These are phyloP conservation scores for Poteriospumella lacustris DNA, from an alignment of 108 stramenopile species.

Conservation along the genomic window DNA sequence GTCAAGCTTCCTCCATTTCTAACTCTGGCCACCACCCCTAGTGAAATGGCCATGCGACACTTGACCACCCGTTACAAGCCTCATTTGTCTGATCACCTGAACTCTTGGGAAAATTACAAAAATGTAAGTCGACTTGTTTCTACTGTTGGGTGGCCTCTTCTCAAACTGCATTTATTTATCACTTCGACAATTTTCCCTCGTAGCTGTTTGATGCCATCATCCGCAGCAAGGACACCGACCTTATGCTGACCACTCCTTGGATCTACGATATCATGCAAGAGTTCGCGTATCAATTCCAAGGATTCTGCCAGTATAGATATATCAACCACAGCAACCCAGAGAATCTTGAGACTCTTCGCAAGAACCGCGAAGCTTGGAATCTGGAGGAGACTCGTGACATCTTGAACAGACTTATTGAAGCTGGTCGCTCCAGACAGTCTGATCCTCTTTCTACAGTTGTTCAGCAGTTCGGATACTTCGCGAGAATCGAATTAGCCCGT, in stretches of 20 bases:
- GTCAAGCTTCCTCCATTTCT: neutral
- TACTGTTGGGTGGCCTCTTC: neutral
- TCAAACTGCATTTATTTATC: neutral
- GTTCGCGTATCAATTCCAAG: constrained; percentile 96
- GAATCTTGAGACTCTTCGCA: neutral
- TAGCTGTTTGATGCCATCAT: constrained; percentile 16
- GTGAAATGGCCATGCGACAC: constrained; percentile 20
- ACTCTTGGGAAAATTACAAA: constrained; percentile 32
- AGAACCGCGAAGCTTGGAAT: constrained; percentile 11
- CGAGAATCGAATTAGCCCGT: constrained; percentile 77
- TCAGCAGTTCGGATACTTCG: constrained; percentile 77
- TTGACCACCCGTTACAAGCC: neutral
- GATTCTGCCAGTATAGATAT: constrained; percentile 86
- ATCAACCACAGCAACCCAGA: constrained; percentile 53
- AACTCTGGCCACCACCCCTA: neutral
- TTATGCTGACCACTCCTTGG: constrained; percentile 85
- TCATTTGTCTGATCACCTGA: constrained; percentile 15
- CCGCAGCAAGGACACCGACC: constrained; percentile 28
- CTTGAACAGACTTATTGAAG: neutral
- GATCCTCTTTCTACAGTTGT: constrained; percentile 18
- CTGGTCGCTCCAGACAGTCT: neutral
- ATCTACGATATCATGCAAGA: constrained; percentile 96
- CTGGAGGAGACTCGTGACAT: neutral
- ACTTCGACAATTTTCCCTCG: neutral
- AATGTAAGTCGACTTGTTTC: too few species aligned